A percentile compares a stretch with the other conserved stretches of the same genome.
Evolutionary conservation across 225 moss, liverwort and hornwort genomes (phyloP).

Genomic region (Thuidium tamariscinum): DNA sequence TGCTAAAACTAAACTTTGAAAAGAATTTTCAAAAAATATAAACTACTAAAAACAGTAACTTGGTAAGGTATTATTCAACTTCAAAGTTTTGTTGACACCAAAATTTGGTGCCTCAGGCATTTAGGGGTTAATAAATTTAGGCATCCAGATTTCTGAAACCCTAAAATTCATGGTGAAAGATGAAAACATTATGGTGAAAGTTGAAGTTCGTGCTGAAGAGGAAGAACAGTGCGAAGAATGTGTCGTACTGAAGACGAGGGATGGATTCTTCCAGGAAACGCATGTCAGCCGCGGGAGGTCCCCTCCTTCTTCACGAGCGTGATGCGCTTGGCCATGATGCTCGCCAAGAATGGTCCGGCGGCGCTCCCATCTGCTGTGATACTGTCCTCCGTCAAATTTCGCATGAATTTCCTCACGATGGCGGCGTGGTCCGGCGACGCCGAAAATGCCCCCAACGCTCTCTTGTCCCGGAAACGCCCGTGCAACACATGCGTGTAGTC

Average conservation of each 20-base stretch:
- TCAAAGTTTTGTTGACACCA: too few species aligned
- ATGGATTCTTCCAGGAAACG: slow-evolving; percentile 30
- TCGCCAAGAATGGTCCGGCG: slow-evolving; percentile 26
- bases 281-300: slow-evolving; percentile 6
- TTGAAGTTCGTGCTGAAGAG: too few species aligned
- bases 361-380: slow-evolving; percentile 52
- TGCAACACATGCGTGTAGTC: slow-evolving; percentile 64
- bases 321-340: slow-evolving; percentile 46
- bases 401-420: slow-evolving; percentile 22
- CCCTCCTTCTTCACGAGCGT: slow-evolving; percentile 42
- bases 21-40: too few species aligned
- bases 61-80: too few species aligned
- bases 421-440: slow-evolving; percentile 20
- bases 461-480: slow-evolving; percentile 38
- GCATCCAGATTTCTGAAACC: background rate
- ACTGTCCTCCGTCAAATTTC: slow-evolving; percentile 4
- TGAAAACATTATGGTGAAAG: too few species aligned
- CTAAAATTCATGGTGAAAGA: background rate
- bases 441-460: slow-evolving; percentile 13
- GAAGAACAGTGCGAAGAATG: background rate
- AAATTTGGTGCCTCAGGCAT: too few species aligned
- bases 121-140: background rate
- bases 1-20: too few species aligned
- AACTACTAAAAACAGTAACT: too few species aligned
- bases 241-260: slow-evolving; percentile 17